phyloP scores from a whole-genome alignment of 2,329 filamentous ascomycete genomes.

The Lomentospora prolificans region DNA sequence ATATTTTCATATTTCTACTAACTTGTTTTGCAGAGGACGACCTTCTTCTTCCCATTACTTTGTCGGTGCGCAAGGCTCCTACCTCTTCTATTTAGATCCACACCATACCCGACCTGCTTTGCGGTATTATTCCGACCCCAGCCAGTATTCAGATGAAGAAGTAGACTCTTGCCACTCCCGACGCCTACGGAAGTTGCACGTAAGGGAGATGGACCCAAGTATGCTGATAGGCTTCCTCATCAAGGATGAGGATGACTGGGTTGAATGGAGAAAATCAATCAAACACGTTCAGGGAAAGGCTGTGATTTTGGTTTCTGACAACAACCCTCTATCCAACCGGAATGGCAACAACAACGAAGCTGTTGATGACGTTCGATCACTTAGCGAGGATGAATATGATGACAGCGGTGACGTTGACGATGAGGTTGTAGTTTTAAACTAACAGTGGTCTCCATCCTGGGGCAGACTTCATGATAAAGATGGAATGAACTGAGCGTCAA shows the following conservation, averaged over 20 bases:
- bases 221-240: slow-evolving; percentile 96
- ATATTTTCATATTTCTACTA: not conserved
- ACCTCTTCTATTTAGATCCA: slow-evolving; percentile 91
- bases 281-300: slow-evolving; percentile 69
- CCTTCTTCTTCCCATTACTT: slow-evolving; percentile 74
- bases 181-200: slow-evolving; percentile 68
- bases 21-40: slow-evolving; percentile 54
- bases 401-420: not conserved
- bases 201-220: slow-evolving; percentile 93
- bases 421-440: not conserved
- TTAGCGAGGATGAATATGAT: slow-evolving; percentile 58
- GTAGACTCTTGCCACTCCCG: slow-evolving; percentile 79
- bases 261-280: slow-evolving; percentile 68
- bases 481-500: too few species aligned
- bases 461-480: not conserved
- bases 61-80: slow-evolving; percentile 53
- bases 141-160: slow-evolving; percentile 60
- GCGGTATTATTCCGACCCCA: slow-evolving; percentile 45
- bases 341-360: slow-evolving; percentile 27
- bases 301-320: slow-evolving; percentile 75
- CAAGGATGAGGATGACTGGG: slow-evolving; percentile 71
- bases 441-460: not conserved
- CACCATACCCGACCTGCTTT: slow-evolving; percentile 74
- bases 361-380: slow-evolving; percentile 79
- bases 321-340: slow-evolving; percentile 50